Percentiles rank a stretch among this genome's conserved stretches.
phyloP scores from a whole-genome alignment of 164 flowering plant genomes.

The Euptelea pleiosperma region DNA sequence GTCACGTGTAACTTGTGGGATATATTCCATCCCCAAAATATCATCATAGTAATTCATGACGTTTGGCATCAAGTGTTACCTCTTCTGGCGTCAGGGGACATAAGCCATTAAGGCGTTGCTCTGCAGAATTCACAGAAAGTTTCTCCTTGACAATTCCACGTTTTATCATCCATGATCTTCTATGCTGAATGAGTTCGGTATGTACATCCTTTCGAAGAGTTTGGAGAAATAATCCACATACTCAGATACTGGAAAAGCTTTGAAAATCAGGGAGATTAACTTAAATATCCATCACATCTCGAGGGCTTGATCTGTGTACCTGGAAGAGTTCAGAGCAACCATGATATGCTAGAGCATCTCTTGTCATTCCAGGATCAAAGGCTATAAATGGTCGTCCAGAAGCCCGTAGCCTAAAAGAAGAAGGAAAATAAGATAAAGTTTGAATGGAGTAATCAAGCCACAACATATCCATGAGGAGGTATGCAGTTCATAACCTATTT shows the following conservation, averaged over 20 bases:
- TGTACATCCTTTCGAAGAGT: constrained; percentile 72
- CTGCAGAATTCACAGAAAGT: constrained; percentile 61
- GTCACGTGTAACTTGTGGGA: too few relatives aligned
- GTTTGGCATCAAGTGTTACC: constrained; percentile 32
- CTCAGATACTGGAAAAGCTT: constrained; percentile 20
- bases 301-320: constrained; percentile 37
- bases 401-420: constrained; percentile 51
- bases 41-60: background rate
- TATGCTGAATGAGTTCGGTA: constrained; percentile 89
- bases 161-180: constrained; percentile 83
- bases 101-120: constrained; percentile 62
- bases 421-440: constrained; percentile 1
- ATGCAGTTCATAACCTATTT: constrained; percentile 44
- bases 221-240: constrained; percentile 8
- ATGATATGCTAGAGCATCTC: constrained; percentile 86
- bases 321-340: constrained; percentile 98
- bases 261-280: background rate
- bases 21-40: background rate
- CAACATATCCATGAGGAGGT: background rate
- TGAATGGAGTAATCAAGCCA: too few relatives aligned
- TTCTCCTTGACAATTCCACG: constrained; percentile 76
- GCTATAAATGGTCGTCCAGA: constrained; percentile 78
- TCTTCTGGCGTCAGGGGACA: constrained; percentile 98
- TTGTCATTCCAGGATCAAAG: constrained; percentile 86
- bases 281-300: constrained; percentile 2